Conservation (phyloP, 225 moss, liverwort and hornwort genomes). For the Antitrichia curtipendula region DNA sequence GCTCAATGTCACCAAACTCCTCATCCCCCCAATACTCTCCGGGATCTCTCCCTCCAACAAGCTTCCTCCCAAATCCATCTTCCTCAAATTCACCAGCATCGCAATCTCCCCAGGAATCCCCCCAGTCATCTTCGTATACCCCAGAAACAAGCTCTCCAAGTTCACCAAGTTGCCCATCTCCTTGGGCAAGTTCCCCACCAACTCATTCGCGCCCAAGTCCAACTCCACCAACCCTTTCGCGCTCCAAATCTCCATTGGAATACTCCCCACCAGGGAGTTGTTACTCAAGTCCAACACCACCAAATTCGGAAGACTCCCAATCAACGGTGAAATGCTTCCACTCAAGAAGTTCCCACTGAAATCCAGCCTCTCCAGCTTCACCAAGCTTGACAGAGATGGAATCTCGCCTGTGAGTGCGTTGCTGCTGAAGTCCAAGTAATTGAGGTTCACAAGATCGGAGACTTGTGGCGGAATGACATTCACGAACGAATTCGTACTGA, state of each 20-base stretch:
- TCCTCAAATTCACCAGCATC: slow-evolving; percentile 20
- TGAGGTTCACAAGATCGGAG: slow-evolving; percentile 24
- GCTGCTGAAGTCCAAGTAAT: slow-evolving; percentile 16
- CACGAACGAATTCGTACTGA: slow-evolving; percentile 33
- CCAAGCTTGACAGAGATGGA: slow-evolving; percentile 4
- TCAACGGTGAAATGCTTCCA: slow-evolving; percentile 28
- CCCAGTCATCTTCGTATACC: slow-evolving; percentile 31
- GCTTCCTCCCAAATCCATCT: slow-evolving; percentile 61
- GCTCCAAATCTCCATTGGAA: slow-evolving; percentile 49
- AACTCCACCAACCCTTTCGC: slow-evolving; percentile 36
- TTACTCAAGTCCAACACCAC: slow-evolving; percentile 43
- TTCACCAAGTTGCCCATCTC: slow-evolving; percentile 48
- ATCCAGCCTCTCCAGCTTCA: slow-evolving; percentile 3
- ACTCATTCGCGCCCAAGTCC: slow-evolving; percentile 37
- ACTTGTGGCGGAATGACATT: slow-evolving; percentile 33
- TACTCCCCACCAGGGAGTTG: slow-evolving; percentile 34
- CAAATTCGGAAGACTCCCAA: slow-evolving; percentile 34
- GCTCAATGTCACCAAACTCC: slow-evolving; percentile 15
- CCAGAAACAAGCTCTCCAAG: slow-evolving; percentile 42
- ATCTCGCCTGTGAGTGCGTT: slow-evolving; percentile 34
- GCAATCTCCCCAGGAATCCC: slow-evolving; percentile 48
- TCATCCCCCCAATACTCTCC: slow-evolving; percentile 40
- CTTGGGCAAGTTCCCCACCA: slow-evolving; percentile 40
- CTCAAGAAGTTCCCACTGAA: slow-evolving; percentile 24
- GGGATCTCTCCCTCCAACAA: slow-evolving; percentile 47